Conservation (phyloP, 2,329 filamentous ascomycete genomes). For the Balansia obtecta region DNA sequence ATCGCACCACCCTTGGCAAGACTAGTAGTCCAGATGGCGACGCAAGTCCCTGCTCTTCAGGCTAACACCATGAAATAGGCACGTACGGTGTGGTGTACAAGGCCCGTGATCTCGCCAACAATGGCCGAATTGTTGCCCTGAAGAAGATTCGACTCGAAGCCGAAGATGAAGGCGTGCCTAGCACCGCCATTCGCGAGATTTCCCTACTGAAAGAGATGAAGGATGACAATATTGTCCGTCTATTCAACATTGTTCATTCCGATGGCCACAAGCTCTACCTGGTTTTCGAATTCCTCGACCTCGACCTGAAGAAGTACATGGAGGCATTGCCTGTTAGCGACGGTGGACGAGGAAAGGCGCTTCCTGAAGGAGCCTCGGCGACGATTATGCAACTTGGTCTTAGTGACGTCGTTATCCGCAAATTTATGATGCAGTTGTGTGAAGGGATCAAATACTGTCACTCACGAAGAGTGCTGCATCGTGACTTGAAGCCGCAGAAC, state of each 20-base stretch:
- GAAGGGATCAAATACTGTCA: conserved; percentile 82
- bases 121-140: conserved; percentile 75
- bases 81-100: conserved; percentile 96
- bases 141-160: conserved; percentile 95
- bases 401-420: conserved; percentile 72
- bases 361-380: conserved; percentile 63
- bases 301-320: conserved; percentile 95
- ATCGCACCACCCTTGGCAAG: neutral
- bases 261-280: conserved; percentile 93
- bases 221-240: conserved; percentile 77
- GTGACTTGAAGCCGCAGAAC: conserved; percentile 86
- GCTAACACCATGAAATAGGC: conserved; percentile 37
- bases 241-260: conserved; percentile 87
- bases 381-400: conserved; percentile 57
- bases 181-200: conserved; percentile 88
- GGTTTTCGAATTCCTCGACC: conserved; percentile 82
- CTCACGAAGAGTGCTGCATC: conserved; percentile 74
- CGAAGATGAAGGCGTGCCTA: conserved; percentile 87
- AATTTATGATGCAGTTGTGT: conserved; percentile 83
- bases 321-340: conserved; percentile 75
- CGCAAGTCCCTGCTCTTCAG: too few relatives aligned
- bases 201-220: conserved; percentile 91
- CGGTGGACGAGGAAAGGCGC: conserved; percentile 71
- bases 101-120: conserved; percentile 70
- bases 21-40: too few relatives aligned